Evolutionary conservation across 2,329 filamentous ascomycete species (phyloP).

Genomic region (Pleurostoma richardsiae): DNA sequence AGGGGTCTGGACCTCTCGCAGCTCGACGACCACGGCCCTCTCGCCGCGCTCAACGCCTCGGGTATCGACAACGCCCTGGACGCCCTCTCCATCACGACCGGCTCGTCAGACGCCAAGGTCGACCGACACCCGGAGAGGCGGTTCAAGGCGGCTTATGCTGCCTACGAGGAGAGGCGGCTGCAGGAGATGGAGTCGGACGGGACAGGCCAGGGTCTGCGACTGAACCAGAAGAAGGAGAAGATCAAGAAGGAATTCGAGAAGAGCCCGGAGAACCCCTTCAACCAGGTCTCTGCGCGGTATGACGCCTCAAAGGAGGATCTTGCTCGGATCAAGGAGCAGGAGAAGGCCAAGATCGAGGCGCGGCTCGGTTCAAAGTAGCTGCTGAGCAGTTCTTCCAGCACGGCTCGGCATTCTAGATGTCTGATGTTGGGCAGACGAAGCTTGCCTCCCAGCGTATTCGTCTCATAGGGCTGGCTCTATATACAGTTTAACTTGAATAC

Average conservation of each 20-base stretch:
- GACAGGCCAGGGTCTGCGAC: conserved; percentile 63
- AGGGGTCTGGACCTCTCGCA: conserved; percentile 70
- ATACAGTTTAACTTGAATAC: neutral
- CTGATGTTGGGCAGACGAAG: no score
- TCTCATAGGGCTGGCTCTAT: neutral
- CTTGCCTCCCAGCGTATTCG: neutral
- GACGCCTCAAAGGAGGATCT: conserved; percentile 78
- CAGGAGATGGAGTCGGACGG: conserved; percentile 83
- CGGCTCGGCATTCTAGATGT: no score
- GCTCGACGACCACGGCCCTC: conserved; percentile 57
- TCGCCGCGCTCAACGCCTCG: conserved; percentile 66
- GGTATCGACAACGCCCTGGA: conserved; percentile 94
- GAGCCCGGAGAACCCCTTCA: conserved; percentile 92
- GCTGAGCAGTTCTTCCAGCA: no score
- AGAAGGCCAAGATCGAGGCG: conserved; percentile 71
- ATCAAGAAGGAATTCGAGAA: conserved; percentile 93
- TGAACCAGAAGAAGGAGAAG: conserved; percentile 78
- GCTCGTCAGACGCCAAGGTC: conserved; percentile 57
- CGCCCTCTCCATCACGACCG: conserved; percentile 63
- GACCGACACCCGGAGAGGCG: conserved; percentile 86
- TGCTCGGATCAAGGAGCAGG: conserved; percentile 55
- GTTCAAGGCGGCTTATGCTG: conserved; percentile 79
- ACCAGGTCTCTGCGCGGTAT: conserved; percentile 72
- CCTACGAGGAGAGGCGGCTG: conserved; percentile 75
- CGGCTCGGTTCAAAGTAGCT: conserved; percentile 44